These are phyloP conservation scores for Hysterangium stoloniferum DNA, from an alignment of 768 basidiomycete species.

Conservation along the genomic window DNA sequence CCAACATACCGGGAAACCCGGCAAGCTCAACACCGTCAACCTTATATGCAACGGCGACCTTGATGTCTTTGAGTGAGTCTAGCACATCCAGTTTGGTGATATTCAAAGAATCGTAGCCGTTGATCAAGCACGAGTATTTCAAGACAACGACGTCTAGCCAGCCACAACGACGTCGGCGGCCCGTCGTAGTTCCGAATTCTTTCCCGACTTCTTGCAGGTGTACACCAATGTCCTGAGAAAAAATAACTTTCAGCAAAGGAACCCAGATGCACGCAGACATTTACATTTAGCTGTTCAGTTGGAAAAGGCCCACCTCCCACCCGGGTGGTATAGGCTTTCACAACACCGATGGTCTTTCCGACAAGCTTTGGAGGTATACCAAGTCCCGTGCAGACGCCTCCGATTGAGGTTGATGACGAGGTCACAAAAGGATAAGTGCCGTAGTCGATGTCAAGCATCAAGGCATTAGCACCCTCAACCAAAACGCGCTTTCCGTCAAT, in stretches of 20 bases:
- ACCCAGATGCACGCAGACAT: constrained; percentile 21
- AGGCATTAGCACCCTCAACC: constrained; percentile 95
- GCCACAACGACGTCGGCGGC: constrained; percentile 86
- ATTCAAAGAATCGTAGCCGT: constrained; percentile 91
- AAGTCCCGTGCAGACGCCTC: constrained; percentile 96
- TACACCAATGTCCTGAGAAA: constrained; percentile 59
- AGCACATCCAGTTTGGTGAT: constrained; percentile 95
- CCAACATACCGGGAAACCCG: constrained; percentile 77
- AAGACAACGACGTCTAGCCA: constrained; percentile 97
- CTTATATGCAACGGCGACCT: constrained; percentile 75
- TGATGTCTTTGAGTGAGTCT: constrained; percentile 78
- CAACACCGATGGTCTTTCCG: constrained; percentile 82
- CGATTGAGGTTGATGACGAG: constrained; percentile 86
- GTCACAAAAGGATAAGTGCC: constrained; percentile 99
- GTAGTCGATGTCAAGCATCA: constrained; percentile 97
- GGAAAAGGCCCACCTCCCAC: constrained; percentile 99
- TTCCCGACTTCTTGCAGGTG: constrained; percentile 91
- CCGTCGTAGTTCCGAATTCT: constrained; percentile 91
- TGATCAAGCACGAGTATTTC: constrained; percentile 87
- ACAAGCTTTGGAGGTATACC: constrained; percentile 89
- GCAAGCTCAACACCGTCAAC: constrained; percentile 68
- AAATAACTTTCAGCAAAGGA: neutral
- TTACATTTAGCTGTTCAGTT: constrained; percentile 84
- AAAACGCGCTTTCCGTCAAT: constrained; percentile 70
- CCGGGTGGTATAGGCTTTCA: constrained; percentile 97